phyloP scores from a whole-genome alignment of 2,329 filamentous ascomycete species.

The Pyrenochaeta sp. region DNA sequence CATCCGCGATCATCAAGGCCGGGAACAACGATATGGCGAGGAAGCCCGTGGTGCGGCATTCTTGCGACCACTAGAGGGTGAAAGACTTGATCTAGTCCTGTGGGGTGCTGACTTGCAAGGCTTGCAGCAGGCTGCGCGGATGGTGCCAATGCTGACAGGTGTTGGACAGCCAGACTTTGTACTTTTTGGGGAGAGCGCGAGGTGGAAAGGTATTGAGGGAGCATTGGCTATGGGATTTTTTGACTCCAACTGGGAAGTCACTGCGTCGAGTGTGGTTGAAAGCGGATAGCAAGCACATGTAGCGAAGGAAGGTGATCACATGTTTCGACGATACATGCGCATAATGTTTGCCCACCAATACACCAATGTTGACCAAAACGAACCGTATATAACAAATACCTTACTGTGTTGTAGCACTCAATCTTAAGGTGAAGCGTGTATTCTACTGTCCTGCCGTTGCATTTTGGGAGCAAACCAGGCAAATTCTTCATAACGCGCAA shows the following conservation, averaged over 20 bases:
- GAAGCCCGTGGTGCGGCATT: conserved; percentile 60
- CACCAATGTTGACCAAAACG: too few species aligned
- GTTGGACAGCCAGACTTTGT: conserved; percentile 67
- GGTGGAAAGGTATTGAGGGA: conserved; percentile 62
- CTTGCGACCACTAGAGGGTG: conserved; percentile 57
- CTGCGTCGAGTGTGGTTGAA: conserved; percentile 54
- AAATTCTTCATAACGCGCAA: too few species aligned
- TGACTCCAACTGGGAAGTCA: conserved; percentile 62
- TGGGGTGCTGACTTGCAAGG: conserved; percentile 62
- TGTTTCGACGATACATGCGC: neutral
- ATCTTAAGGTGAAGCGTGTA: too few species aligned
- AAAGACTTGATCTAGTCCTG: conserved; percentile 63
- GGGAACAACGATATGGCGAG: conserved; percentile 31
- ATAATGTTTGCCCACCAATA: too few species aligned
- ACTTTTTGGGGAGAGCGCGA: conserved; percentile 55
- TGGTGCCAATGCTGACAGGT: conserved; percentile 65
- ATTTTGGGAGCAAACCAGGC: too few species aligned
- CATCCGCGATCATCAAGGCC: conserved; percentile 32
- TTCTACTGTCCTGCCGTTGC: too few species aligned
- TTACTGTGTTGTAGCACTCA: too few species aligned
- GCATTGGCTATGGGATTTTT: conserved; percentile 65
- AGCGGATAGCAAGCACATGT: conserved; percentile 1
- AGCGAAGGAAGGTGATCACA: too few species aligned
- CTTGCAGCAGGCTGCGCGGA: conserved; percentile 59
- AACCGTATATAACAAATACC: too few species aligned